Evolutionary conservation across 345 rosid genomes (phyloP).

Genomic region (Eutrema heterophyllum): DNA sequence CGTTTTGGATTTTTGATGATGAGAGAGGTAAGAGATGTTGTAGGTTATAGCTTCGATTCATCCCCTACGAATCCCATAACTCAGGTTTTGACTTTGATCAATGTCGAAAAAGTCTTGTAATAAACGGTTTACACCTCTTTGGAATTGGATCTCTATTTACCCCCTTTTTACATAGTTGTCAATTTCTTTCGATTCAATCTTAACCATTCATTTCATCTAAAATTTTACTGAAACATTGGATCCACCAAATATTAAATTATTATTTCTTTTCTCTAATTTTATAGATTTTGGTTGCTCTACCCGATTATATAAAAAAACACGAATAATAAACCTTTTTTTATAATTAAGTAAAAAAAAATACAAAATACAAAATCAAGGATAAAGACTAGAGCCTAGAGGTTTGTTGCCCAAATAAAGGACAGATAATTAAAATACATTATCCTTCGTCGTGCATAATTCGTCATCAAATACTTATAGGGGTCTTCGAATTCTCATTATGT

Average conservation of each 20-base stretch:
- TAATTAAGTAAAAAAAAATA: background rate
- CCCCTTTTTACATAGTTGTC: background rate
- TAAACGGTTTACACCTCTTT: conserved; percentile 13
- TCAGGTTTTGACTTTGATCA: conserved; percentile 15
- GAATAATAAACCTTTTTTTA: background rate
- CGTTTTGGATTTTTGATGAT: conserved; percentile 1
- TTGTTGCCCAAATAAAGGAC: conserved; percentile 19
- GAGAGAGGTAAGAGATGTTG: conserved; percentile 12
- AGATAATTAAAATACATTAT: conserved; percentile 16
- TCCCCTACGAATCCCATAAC: background rate
- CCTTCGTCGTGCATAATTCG: conserved; percentile 23
- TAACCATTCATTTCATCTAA: background rate
- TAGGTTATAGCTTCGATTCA: conserved; percentile 15
- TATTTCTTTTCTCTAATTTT: background rate
- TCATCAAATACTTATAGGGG: background rate
- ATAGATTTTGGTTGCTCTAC: background rate
- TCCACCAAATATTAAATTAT: background rate
- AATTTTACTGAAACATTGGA: background rate
- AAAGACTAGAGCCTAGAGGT: background rate
- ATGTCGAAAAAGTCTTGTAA: conserved; percentile 19
- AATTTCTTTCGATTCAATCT: background rate
- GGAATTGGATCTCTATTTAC: background rate
- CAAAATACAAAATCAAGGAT: conserved; percentile 9
- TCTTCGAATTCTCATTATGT: conserved; percentile 7
- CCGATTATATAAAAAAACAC: background rate